phyloP scores from a whole-genome alignment of 306 rosid species.

The Abrus pulchellus region DNA sequence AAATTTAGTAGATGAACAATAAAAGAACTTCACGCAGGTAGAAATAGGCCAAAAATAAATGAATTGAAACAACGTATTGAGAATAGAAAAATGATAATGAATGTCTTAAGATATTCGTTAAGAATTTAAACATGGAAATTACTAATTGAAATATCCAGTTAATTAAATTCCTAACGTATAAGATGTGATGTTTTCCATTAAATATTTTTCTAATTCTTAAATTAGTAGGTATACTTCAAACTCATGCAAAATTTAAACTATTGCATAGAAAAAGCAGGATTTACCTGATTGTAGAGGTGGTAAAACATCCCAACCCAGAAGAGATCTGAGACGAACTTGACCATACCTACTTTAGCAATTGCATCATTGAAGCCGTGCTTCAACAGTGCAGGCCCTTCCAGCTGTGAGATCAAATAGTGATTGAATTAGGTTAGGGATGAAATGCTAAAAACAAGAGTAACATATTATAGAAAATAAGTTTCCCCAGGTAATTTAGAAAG shows the following conservation, averaged over 20 bases:
- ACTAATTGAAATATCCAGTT: not conserved
- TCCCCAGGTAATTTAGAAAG: not conserved
- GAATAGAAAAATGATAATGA: not conserved
- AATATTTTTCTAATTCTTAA: not conserved
- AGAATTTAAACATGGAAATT: not conserved
- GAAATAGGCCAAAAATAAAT: not conserved
- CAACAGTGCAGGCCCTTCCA: slow-evolving; percentile 87
- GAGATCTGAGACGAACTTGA: slow-evolving; percentile 85
- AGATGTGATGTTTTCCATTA: not conserved
- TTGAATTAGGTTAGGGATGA: slow-evolving; percentile 27
- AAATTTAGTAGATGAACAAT: not conserved
- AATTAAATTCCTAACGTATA: not conserved
- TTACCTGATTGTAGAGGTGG: slow-evolving; percentile 97
- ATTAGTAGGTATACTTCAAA: not conserved
- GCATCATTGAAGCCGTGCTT: slow-evolving; percentile 86
- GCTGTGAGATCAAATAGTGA: slow-evolving; percentile 52
- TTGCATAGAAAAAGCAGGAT: not conserved
- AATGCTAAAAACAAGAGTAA: not conserved
- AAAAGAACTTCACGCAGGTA: not conserved
- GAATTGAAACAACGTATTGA: not conserved
- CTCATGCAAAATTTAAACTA: slow-evolving; percentile 35
- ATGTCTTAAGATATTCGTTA: not conserved
- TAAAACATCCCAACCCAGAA: slow-evolving; percentile 98
- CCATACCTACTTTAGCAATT: slow-evolving; percentile 84
- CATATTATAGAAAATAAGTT: slow-evolving; percentile 23